These are phyloP conservation scores for Cyberlindnera bimundalis DNA, from an alignment of 805 yeast genomes.

Conservation along the genomic window DNA sequence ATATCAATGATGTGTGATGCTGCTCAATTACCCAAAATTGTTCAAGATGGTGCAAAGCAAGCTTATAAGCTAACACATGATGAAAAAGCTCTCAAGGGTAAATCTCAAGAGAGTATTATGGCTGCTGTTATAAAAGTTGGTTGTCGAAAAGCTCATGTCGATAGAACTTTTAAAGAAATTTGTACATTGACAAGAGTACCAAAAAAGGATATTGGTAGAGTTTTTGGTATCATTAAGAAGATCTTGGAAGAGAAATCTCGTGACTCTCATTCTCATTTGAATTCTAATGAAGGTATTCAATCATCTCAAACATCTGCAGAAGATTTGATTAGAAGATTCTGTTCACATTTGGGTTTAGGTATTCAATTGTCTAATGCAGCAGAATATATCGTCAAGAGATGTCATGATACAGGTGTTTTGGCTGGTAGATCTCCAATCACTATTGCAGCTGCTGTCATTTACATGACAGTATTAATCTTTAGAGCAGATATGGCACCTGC, in stretches of 20 bases:
- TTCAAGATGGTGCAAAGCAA: constrained; percentile 96
- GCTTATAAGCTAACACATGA: constrained; percentile 90
- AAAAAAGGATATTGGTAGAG: constrained; percentile 89
- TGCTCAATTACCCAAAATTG: constrained; percentile 88
- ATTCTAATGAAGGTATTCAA: constrained; percentile 40
- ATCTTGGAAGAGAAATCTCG: constrained; percentile 44
- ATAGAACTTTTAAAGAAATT: constrained; percentile 92
- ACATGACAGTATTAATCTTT: constrained; percentile 89
- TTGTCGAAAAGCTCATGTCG: constrained; percentile 89
- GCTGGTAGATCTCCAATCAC: constrained; percentile 98
- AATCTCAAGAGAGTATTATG: constrained; percentile 90
- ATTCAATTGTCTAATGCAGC: constrained; percentile 89
- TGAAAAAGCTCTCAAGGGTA: constrained; percentile 80
- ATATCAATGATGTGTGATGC: constrained; percentile 97
- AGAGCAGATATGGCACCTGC: constrained; percentile 72
- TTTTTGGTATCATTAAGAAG: constrained; percentile 80
- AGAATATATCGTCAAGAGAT: constrained; percentile 84
- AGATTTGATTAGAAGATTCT: constrained; percentile 91
- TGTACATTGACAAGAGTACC: constrained; percentile 94
- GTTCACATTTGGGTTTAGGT: constrained; percentile 87
- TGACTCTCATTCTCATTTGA: constrained; percentile 23
- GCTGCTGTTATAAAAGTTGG: constrained; percentile 96
- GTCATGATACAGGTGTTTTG: constrained; percentile 87
- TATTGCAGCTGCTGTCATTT: constrained; percentile 95
- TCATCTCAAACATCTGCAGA: constrained; percentile 90